Percentiles rank a stretch among this genome's conserved stretches.
phyloP scores from a whole-genome alignment of 2,329 filamentous ascomycete genomes.

The Aspergillus latus region DNA sequence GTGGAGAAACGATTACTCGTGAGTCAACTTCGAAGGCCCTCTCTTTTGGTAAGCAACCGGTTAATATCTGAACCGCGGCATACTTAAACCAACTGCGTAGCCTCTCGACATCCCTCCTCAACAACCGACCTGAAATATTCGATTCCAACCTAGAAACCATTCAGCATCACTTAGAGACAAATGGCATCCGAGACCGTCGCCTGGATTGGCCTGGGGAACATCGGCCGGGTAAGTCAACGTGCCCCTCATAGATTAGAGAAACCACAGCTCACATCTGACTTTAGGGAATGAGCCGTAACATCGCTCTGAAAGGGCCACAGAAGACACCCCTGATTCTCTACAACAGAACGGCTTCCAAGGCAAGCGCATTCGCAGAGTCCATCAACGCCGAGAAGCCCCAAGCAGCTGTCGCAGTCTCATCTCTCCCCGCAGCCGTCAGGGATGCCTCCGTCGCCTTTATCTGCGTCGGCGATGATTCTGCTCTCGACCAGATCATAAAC shows the following conservation, averaged over 20 bases:
- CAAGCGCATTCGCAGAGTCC: conserved; percentile 61
- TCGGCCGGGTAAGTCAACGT: conserved; percentile 67
- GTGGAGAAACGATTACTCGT: conserved; percentile 1
- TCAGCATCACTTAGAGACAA: neutral
- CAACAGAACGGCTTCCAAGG: conserved; percentile 71
- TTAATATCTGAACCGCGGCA: conserved; percentile 6
- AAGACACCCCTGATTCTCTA: conserved; percentile 71
- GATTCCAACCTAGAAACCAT: neutral
- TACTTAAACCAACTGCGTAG: neutral
- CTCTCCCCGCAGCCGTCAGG: conserved; percentile 65
- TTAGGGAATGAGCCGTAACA: conserved; percentile 80
- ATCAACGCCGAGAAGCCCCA: conserved; percentile 57
- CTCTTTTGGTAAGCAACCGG: conserved; percentile 5
- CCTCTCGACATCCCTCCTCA: neutral
- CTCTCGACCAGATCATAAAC: conserved; percentile 63
- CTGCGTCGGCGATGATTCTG: conserved; percentile 75
- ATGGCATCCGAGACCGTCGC: conserved; percentile 55
- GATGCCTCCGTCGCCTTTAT: conserved; percentile 76
- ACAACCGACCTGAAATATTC: neutral
- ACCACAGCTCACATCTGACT: conserved; percentile 10
- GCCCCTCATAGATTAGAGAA: neutral
- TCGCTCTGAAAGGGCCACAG: conserved; percentile 73
- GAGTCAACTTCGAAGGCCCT: conserved; percentile 4
- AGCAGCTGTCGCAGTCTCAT: conserved; percentile 59
- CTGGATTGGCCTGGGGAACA: conserved; percentile 85